Conservation (phyloP, 2,329 filamentous ascomycete genomes). For the Leptosphaerulina australis region DNA sequence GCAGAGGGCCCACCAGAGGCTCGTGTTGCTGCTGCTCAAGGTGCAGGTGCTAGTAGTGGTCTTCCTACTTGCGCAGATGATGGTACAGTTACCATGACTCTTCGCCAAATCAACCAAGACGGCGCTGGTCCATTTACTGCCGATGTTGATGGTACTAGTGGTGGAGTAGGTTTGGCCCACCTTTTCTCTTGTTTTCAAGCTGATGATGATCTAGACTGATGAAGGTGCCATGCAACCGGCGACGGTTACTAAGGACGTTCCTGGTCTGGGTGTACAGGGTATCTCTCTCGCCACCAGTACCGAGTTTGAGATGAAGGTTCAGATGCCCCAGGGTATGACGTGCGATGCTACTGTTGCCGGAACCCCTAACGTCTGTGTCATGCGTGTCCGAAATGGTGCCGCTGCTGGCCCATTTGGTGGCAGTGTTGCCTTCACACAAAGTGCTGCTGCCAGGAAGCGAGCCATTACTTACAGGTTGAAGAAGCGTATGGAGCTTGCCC, state of each 20-base stretch:
- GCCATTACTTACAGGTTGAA: slow-evolving; percentile 61
- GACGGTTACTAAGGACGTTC: slow-evolving; percentile 65
- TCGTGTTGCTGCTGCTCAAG: slow-evolving; percentile 61
- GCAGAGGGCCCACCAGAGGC: slow-evolving; percentile 57
- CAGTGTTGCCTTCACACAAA: slow-evolving; percentile 69
- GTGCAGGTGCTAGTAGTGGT: slow-evolving; percentile 60
- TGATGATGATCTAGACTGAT: slow-evolving; percentile 51
- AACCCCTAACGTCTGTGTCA: slow-evolving; percentile 67
- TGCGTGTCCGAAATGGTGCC: slow-evolving; percentile 67
- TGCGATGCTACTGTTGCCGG: slow-evolving; percentile 66
- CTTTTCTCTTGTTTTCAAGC: not conserved
- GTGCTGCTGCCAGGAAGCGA: slow-evolving; percentile 63
- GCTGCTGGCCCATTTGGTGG: slow-evolving; percentile 71
- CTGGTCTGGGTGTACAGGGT: slow-evolving; percentile 62
- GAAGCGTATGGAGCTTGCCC: slow-evolving; percentile 46
- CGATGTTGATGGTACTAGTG: slow-evolving; percentile 67
- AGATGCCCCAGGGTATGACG: slow-evolving; percentile 72
- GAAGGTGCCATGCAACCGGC: slow-evolving; percentile 65
- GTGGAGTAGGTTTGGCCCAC: slow-evolving; percentile 50
- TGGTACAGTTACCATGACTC: slow-evolving; percentile 67
- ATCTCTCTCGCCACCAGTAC: slow-evolving; percentile 63
- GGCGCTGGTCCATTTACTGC: slow-evolving; percentile 69
- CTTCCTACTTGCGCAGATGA: slow-evolving; percentile 66
- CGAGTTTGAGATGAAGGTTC: slow-evolving; percentile 67
- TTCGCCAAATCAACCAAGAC: slow-evolving; percentile 72